Evolutionary conservation across 805 yeast species (phyloP).

Genomic region (Wickerhamomyces canadensis): DNA sequence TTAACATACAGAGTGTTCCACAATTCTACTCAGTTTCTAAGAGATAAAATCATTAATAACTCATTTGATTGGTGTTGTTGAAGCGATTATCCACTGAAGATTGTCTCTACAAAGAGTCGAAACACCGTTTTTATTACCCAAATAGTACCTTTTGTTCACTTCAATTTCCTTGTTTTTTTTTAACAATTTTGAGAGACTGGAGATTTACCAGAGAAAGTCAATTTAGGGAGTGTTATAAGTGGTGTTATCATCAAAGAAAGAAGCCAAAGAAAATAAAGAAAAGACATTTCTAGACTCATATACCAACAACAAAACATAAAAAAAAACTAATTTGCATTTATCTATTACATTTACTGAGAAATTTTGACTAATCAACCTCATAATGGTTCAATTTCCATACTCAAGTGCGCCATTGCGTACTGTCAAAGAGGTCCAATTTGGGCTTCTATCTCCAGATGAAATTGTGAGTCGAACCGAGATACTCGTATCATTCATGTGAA

Average conservation of each 20-base stretch:
- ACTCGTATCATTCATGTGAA: not conserved
- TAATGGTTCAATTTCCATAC: slow-evolving; percentile 66
- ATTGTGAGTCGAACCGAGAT: slow-evolving; percentile 35
- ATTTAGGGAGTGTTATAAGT: no score
- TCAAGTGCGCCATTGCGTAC: slow-evolving; percentile 98
- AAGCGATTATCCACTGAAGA: not conserved
- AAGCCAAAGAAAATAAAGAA: no score
- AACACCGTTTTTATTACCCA: no score
- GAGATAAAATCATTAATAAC: slow-evolving; percentile 5
- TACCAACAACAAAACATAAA: no score
- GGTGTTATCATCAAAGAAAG: no score
- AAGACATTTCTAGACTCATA: no score
- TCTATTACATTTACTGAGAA: not conserved
- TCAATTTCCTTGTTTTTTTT: no score
- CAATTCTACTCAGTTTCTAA: not conserved
- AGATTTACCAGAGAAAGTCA: no score
- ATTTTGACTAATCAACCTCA: slow-evolving; percentile 3
- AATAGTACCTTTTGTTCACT: no score
- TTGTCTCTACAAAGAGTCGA: no score
- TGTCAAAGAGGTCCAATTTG: slow-evolving; percentile 97
- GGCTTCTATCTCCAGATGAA: slow-evolving; percentile 96
- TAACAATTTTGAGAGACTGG: no score
- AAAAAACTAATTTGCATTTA: not conserved
- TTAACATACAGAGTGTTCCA: not conserved
- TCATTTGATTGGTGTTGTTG: slow-evolving; percentile 19